These are phyloP conservation scores for Russula brevipes DNA, from an alignment of 768 basidiomycete species.

Conservation along the genomic window DNA sequence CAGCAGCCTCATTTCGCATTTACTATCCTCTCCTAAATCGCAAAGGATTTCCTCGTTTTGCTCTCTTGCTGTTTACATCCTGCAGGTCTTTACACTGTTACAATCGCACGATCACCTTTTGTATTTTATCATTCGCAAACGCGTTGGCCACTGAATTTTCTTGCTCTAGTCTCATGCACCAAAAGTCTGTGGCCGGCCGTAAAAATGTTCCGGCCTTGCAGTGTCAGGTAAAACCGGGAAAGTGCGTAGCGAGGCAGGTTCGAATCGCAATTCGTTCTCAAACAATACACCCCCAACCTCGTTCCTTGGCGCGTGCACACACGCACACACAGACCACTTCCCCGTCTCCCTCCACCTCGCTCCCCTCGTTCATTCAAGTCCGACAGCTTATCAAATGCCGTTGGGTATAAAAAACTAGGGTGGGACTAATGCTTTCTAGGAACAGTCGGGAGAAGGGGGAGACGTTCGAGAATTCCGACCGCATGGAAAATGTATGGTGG, in stretches of 20 bases:
- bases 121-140: conserved; percentile 12
- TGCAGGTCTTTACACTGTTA: conserved; percentile 13
- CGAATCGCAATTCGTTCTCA: background rate
- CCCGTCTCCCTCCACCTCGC: background rate
- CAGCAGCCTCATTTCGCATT: conserved; percentile 3
- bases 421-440: conserved; percentile 11
- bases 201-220: background rate
- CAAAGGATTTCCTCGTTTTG: background rate
- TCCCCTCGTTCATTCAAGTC: background rate
- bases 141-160: background rate
- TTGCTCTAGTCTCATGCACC: background rate
- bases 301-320: background rate
- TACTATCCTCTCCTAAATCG: background rate
- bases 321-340: background rate
- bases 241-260: background rate
- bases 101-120: conserved; percentile 12
- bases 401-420: background rate
- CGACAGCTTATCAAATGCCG: background rate
- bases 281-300: background rate
- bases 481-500: conserved; percentile 19
- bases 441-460: background rate
- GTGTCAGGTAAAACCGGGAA: background rate
- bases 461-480: conserved; percentile 5
- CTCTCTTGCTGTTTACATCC: conserved; percentile 9
- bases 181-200: background rate